A percentile compares a stretch with the other conserved stretches of the same genome.
Evolutionary conservation across 805 yeast species (phyloP).

Genomic region (Yamadazyma kitorensis): DNA sequence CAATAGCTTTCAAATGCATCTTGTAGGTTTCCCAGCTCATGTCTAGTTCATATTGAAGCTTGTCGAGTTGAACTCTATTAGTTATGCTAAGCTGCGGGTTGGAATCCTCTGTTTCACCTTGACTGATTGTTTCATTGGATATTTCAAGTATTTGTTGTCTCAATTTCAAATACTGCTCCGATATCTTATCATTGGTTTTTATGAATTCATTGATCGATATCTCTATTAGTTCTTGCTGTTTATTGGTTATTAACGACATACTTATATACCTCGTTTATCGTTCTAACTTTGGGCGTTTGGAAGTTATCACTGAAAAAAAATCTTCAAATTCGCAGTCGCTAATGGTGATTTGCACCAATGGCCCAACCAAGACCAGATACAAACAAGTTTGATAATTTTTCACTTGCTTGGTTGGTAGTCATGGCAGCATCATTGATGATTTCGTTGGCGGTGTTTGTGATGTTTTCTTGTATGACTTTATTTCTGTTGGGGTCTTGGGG

Average conservation of each 20-base stretch:
- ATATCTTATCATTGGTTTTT: constrained; percentile 29
- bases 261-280: too few relatives aligned
- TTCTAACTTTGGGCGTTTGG: too few relatives aligned
- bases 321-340: too few relatives aligned
- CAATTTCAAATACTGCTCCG: constrained; percentile 29
- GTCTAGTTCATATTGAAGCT: constrained; percentile 29
- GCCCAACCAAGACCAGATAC: constrained; percentile 65
- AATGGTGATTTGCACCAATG: constrained; percentile 44
- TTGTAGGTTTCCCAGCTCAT: constrained; percentile 22
- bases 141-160: constrained; percentile 30
- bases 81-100: too few relatives aligned
- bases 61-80: constrained; percentile 14
- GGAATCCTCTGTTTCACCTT: constrained; percentile 1
- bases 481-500: not conserved
- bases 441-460: constrained; percentile 20
- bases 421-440: constrained; percentile 29
- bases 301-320: too few relatives aligned
- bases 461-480: constrained; percentile 6
- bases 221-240: constrained; percentile 34
- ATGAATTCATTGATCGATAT: constrained; percentile 27
- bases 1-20: constrained; percentile 22
- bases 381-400: constrained; percentile 47
- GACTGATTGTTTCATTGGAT: not conserved
- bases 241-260: constrained; percentile 28
- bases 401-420: constrained; percentile 36